These are phyloP conservation scores for Paulownia fortunei DNA, from an alignment of 257 asterid species.

Conservation along the genomic window DNA sequence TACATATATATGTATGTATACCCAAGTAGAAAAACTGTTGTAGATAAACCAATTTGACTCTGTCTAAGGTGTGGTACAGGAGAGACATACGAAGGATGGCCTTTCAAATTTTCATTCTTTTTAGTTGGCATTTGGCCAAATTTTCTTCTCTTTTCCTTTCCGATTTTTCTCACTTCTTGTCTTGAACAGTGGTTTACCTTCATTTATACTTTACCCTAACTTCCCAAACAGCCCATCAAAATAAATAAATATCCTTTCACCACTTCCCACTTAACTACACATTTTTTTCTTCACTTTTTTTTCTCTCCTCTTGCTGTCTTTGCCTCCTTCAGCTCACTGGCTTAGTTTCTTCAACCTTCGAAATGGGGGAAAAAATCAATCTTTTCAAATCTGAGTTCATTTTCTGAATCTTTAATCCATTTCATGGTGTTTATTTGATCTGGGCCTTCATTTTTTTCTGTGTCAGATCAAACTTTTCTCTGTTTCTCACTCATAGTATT, in stretches of 20 bases:
- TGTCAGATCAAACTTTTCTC: constrained; percentile 42
- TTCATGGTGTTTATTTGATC: constrained; percentile 42
- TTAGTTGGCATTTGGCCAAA: background rate
- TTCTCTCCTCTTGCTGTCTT: constrained; percentile 36
- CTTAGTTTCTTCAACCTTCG: constrained; percentile 40
- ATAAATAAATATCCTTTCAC: constrained; percentile 41
- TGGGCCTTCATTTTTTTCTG: constrained; percentile 36
- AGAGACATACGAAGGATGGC: constrained; percentile 27
- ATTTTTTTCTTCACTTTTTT: constrained; percentile 15
- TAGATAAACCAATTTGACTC: constrained; percentile 31
- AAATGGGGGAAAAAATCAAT: constrained; percentile 28
- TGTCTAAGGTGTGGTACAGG: constrained; percentile 34
- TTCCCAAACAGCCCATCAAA: constrained; percentile 50
- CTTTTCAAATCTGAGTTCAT: constrained; percentile 45
- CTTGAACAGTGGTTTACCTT: constrained; percentile 33
- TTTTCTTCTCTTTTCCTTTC: background rate
- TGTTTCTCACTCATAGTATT: constrained; percentile 26
- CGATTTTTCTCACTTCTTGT: background rate
- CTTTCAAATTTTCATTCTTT: constrained; percentile 7
- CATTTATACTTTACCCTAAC: constrained; percentile 53
- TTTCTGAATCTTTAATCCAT: constrained; percentile 32
- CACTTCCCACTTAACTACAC: constrained; percentile 35
- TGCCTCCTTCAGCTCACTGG: constrained; percentile 46
- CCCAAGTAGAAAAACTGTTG: background rate
- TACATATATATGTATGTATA: background rate